Base-by-base conservation (phyloP, 176 grass and related monocot species). In the Oryza nivara region DNA sequence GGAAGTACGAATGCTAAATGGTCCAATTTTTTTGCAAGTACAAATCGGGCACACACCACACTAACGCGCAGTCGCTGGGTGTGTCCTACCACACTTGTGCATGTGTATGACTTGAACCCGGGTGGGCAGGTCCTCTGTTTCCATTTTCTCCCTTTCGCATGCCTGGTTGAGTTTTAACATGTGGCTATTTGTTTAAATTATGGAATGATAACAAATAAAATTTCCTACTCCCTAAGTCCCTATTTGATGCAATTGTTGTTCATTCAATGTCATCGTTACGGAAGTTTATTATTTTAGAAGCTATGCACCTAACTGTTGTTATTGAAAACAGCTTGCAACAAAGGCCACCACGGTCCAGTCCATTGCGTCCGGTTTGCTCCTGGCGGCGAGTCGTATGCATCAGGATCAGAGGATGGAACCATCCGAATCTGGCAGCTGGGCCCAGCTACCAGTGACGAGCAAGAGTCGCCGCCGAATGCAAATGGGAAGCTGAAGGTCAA, bases 341-440 rank as follows among this genome's bases (percentile, higher is more conserved):
- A 97, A 72, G 94, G 94, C 20, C 94, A 97, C 49, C 91, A 97
- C 17, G 94, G 94, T 7, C 94, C 94, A 11, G 91, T 97, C 38
- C 94, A 97, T 47, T 97, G 94, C 16, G 89, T 97, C 3, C 81
- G 91, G 23, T 93, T 97, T 70, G 35, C 94, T 11, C 94, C 94
- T 23, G 70, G 72, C 1, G 89, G 91, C 11, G 91, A 97, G n/a
- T 97, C 94, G 1, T 97, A 97, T 71, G 91, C 94, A 9, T 97
- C 94, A 8, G 94, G 94, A 74, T 93, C 91, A 6, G 94, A 96
- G 83, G 94, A 96, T 35, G 94, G 94, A 20, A 96, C 94, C 25
- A 96, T 96, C 20, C 80, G 94, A 71, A 91, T 93, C 80, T 96
- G 94, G 91, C 88, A 91, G 75, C 45, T 89, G 79, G 75, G 87